phyloP scores from a whole-genome alignment of 768 basidiomycete genomes.

The Pisolithus albus region DNA sequence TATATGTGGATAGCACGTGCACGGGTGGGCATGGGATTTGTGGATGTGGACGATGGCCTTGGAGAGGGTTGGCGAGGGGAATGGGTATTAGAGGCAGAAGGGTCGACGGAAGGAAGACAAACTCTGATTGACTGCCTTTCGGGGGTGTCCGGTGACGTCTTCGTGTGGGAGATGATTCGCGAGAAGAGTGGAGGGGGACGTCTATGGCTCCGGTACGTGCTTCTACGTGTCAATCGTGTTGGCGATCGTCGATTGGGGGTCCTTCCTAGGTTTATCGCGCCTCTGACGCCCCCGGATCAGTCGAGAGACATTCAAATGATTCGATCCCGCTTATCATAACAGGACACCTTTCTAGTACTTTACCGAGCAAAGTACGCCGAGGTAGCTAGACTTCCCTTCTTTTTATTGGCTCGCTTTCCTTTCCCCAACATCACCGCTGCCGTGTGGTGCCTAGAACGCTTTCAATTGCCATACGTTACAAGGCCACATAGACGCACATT shows the following conservation, averaged over 20 bases:
- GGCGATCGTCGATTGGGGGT: not conserved
- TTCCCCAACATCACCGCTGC: not conserved
- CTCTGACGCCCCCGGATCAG: constrained; percentile 16
- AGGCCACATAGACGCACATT: too few species aligned
- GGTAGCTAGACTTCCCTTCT: not conserved
- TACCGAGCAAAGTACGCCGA: not conserved
- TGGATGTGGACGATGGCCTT: constrained; percentile 33
- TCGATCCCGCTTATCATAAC: constrained; percentile 16
- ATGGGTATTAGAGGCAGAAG: constrained; percentile 76
- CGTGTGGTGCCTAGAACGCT: not conserved
- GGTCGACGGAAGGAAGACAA: constrained; percentile 59
- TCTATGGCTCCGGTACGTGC: constrained; percentile 58
- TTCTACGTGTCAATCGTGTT: not conserved
- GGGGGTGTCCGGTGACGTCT: constrained; percentile 27
- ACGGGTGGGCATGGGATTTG: constrained; percentile 31
- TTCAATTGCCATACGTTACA: too few species aligned
- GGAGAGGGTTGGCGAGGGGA: constrained; percentile 71
- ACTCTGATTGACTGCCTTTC: constrained; percentile 49
- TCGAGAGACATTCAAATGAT: constrained; percentile 13
- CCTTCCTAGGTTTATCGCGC: constrained; percentile 16
- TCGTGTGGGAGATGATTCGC: constrained; percentile 50
- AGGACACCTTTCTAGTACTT: not conserved
- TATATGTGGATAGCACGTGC: constrained; percentile 62
- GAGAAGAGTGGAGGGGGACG: constrained; percentile 55
- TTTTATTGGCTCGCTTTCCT: not conserved